Conservation (phyloP, 75 land plant genomes). For the Picea glauca region DNA sequence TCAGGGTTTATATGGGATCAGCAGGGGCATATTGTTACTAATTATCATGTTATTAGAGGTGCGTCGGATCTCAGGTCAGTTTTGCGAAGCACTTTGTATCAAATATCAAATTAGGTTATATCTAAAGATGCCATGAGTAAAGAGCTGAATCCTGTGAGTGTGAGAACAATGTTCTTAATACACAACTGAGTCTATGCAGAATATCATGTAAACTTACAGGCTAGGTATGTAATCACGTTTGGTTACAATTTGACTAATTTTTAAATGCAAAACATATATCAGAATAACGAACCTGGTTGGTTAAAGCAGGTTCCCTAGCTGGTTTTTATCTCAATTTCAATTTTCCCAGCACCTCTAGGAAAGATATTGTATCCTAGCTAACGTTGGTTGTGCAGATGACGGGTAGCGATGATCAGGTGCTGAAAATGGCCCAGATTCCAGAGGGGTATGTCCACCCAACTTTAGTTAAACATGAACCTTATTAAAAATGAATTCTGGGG, state of each 20-base stretch:
- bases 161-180: no score
- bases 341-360: neutral
- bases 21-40: constrained; percentile 92
- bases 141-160: no score
- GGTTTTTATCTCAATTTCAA: neutral
- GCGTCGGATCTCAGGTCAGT: constrained; percentile 75
- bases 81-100: neutral
- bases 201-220: neutral
- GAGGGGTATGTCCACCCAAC: no score
- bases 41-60: constrained; percentile 96
- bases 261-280: neutral
- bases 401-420: no score
- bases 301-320: neutral
- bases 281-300: neutral
- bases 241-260: neutral
- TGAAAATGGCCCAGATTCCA: no score
- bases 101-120: neutral
- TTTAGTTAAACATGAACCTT: no score
- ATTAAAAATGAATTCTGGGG: no score
- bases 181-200: neutral
- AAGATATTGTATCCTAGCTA: neutral
- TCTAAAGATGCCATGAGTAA: neutral
- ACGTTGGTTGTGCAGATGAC: neutral
- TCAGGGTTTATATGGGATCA: constrained; percentile 98
- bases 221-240: neutral